Conservation (phyloP, 2,329 filamentous ascomycete species). For the Botryosphaeria dothidea region DNA sequence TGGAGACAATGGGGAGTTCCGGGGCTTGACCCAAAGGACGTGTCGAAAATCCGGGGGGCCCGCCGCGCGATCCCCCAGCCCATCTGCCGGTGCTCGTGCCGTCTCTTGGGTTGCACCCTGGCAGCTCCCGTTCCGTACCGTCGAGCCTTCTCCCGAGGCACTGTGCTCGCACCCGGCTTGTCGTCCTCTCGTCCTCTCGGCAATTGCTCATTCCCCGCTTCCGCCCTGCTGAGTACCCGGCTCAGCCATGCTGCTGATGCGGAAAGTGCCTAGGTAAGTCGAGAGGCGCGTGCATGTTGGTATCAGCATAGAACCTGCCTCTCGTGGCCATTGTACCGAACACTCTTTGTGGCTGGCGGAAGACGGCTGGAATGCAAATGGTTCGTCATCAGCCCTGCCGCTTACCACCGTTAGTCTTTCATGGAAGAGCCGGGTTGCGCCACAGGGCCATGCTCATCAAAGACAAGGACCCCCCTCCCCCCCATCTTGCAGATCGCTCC, state of each 20-base stretch:
- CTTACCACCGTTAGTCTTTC: neutral
- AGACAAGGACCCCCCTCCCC: neutral
- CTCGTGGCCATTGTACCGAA: neutral
- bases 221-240: neutral
- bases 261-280: neutral
- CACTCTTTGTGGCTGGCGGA: neutral
- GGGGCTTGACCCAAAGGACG: neutral
- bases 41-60: neutral
- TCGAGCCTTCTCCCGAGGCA: neutral
- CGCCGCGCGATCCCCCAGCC: neutral
- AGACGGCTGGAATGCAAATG: neutral
- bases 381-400: neutral
- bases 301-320: neutral
- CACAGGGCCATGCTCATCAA: neutral
- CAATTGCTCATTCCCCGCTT: neutral
- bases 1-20: neutral
- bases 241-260: neutral
- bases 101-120: neutral
- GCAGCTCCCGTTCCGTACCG: neutral
- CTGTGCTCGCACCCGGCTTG: neutral
- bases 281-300: neutral
- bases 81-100: neutral
- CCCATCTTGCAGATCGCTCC: no score
- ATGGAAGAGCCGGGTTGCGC: neutral
- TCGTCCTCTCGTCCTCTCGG: neutral